A percentile compares a stretch with the other conserved stretches of the same genome.
Conservation (phyloP, 768 basidiomycete genomes). For the Tricholomella constricta region DNA sequence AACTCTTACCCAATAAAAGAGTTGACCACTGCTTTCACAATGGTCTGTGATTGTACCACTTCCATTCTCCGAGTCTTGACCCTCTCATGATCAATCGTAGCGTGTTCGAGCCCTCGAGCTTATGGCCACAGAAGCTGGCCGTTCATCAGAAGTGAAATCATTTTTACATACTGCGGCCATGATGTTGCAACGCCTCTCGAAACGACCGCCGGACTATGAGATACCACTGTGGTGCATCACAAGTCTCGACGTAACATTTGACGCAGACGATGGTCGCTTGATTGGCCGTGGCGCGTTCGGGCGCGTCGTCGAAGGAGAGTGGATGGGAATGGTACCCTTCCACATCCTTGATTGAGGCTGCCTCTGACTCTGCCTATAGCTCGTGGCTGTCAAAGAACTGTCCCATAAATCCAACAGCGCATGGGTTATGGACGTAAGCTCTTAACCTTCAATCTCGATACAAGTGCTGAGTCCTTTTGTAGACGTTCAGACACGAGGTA, state of each 20-base stretch:
- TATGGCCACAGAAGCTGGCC: background rate
- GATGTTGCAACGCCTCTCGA: constrained; percentile 13
- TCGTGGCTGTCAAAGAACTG: constrained; percentile 34
- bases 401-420: constrained; percentile 13
- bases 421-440: constrained; percentile 10
- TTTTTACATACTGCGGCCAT: constrained; percentile 16
- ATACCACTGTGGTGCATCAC: constrained; percentile 27
- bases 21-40: constrained; percentile 17
- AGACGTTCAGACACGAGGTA: constrained; percentile 45
- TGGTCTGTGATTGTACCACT: constrained; percentile 2
- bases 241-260: constrained; percentile 26
- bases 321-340: constrained; percentile 22
- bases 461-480: background rate
- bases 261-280: constrained; percentile 14
- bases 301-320: constrained; percentile 28
- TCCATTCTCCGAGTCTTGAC: background rate
- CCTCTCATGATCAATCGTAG: constrained; percentile 2
- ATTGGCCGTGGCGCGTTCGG: constrained; percentile 31
- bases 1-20: constrained; percentile 14
- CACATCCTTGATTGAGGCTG: background rate
- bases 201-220: constrained; percentile 14
- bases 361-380: constrained; percentile 9
- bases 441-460: background rate
- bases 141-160: constrained; percentile 5
- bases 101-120: constrained; percentile 2